Percentiles rank a stretch among this genome's conserved stretches.
Evolutionary conservation across 2,329 filamentous ascomycete genomes (phyloP).

Genomic region (Penicillium nordicum): DNA sequence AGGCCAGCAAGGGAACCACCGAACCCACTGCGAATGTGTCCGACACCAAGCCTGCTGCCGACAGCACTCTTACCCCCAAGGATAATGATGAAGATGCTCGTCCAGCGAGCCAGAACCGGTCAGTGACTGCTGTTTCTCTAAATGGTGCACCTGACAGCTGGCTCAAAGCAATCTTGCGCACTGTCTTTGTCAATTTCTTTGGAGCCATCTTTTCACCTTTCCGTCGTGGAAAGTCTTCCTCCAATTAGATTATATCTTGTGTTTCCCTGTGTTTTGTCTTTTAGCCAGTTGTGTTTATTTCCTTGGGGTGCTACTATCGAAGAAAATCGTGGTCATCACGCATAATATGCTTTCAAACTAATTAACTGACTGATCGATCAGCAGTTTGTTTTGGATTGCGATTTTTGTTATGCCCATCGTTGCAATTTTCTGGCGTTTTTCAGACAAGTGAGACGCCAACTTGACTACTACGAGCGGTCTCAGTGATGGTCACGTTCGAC

Average conservation of each 20-base stretch:
- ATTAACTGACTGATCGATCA: slow-evolving; percentile 18
- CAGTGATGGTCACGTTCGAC: not conserved
- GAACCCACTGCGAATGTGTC: slow-evolving; percentile 3
- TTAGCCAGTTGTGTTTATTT: slow-evolving; percentile 6
- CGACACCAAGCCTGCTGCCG: slow-evolving; percentile 7
- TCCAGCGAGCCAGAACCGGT: slow-evolving; percentile 37
- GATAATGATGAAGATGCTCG: slow-evolving; percentile 30
- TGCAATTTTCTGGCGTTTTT: slow-evolving; percentile 25
- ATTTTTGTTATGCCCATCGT: slow-evolving; percentile 25
- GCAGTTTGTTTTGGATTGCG: slow-evolving; percentile 31
- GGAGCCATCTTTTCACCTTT: slow-evolving; percentile 40
- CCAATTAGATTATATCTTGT: slow-evolving; percentile 13
- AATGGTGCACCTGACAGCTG: slow-evolving; percentile 39
- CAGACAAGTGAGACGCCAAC: too few relatives aligned
- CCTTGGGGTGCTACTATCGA: slow-evolving; percentile 13
- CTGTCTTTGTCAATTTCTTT: slow-evolving; percentile 41
- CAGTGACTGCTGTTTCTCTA: slow-evolving; percentile 39
- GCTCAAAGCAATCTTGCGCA: slow-evolving; percentile 40
- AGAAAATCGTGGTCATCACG: not conserved
- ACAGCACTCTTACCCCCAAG: slow-evolving; percentile 11
- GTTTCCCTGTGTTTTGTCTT: not conserved
- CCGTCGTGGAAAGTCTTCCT: slow-evolving; percentile 31
- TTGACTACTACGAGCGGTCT: not conserved
- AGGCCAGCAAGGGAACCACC: slow-evolving; percentile 13
- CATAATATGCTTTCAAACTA: not conserved